A percentile compares a stretch with the other conserved stretches of the same genome.
phyloP scores from a whole-genome alignment of 805 yeast species.

The Candida mattraensis region DNA sequence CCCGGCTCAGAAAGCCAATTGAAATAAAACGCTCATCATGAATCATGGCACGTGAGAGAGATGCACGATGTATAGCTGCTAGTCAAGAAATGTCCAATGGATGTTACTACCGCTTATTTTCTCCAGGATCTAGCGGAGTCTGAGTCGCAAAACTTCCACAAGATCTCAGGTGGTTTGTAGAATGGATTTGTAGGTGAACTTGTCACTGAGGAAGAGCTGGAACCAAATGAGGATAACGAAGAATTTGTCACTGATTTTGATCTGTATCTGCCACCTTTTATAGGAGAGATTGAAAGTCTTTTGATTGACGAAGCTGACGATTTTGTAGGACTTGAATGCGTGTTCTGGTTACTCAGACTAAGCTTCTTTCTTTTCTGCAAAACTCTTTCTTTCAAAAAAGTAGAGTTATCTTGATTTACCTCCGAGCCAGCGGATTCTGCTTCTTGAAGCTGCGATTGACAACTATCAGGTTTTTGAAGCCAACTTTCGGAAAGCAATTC shows the following conservation, averaged over 20 bases:
- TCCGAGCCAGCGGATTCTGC: no score
- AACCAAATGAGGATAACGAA: conserved; percentile 2
- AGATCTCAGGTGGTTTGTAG: conserved; percentile 28
- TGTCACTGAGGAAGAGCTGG: conserved; percentile 8
- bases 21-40: no score
- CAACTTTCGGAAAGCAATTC: conserved; percentile 14
- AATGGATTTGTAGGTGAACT: conserved; percentile 27
- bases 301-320: conserved; percentile 11
- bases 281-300: conserved; percentile 11
- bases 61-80: no score
- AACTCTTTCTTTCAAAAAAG: conserved; percentile 4
- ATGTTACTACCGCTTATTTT: no score
- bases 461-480: conserved; percentile 5
- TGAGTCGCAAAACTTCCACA: conserved; percentile 21
- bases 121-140: conserved; percentile 2
- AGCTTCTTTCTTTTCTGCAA: conserved; percentile 7
- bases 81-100: no score
- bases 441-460: background rate
- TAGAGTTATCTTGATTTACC: no score
- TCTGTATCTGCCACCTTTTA: conserved; percentile 10
- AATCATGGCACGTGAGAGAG: no score
- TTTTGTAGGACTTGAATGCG: conserved; percentile 3
- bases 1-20: no score
- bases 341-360: conserved; percentile 1
- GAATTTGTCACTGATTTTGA: conserved; percentile 17